These are phyloP conservation scores for Tagetes patula DNA, from an alignment of 129 eudicot genomes.

Conservation along the genomic window DNA sequence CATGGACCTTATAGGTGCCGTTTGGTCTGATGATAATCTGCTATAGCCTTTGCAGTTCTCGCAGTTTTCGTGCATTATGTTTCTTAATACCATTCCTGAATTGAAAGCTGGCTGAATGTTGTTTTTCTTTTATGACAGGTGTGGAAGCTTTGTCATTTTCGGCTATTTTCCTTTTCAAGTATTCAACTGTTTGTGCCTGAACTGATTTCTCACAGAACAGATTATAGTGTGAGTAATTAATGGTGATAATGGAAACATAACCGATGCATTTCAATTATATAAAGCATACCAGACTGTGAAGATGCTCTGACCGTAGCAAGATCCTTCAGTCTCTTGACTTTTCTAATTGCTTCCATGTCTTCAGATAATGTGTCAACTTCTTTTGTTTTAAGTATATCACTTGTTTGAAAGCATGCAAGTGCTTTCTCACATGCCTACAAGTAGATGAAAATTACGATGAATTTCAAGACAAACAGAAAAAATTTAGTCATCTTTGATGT, in stretches of 20 bases:
- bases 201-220: conserved; percentile 47
- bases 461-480: conserved; percentile 12
- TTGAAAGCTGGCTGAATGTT: conserved; percentile 53
- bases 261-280: conserved; percentile 1
- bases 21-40: conserved; percentile 32
- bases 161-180: conserved; percentile 52
- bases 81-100: conserved; percentile 72
- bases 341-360: conserved; percentile 35
- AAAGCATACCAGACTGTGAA: conserved; percentile 64
- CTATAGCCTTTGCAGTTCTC: conserved; percentile 41
- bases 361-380: conserved; percentile 28
- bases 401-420: conserved; percentile 40
- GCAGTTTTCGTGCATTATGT: conserved; percentile 56
- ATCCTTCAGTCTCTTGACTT: conserved; percentile 57
- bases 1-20: conserved; percentile 34
- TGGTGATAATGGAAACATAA: background rate
- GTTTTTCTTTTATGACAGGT: conserved; percentile 27
- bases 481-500: background rate
- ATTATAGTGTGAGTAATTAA: background rate
- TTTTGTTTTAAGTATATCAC: conserved; percentile 22
- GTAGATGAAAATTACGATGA: background rate
- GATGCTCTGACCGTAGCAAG: conserved; percentile 50
- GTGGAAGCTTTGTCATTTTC: conserved; percentile 24
- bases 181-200: conserved; percentile 70
- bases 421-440: conserved; percentile 75